phyloP scores from a whole-genome alignment of 176 grass and related monocot genomes.

The Tillandsia fasciculata region DNA sequence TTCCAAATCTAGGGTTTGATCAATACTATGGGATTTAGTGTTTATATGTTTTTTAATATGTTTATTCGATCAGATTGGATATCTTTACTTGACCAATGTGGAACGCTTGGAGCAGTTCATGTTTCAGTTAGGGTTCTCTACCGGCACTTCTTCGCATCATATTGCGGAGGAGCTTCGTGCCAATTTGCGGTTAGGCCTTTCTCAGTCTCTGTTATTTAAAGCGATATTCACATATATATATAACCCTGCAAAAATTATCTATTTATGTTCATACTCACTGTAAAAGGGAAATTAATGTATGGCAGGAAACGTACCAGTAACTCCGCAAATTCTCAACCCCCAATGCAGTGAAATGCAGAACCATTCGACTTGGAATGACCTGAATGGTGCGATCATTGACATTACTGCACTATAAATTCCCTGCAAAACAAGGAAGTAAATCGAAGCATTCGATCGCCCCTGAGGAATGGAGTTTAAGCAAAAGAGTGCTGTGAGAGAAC shows the following conservation, averaged over 20 bases:
- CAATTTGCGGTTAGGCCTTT: slow-evolving; percentile 46
- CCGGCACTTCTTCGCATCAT: slow-evolving; percentile 66
- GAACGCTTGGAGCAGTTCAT: slow-evolving; percentile 83
- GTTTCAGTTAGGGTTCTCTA: slow-evolving; percentile 89
- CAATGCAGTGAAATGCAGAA: background rate
- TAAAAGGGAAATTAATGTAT: background rate
- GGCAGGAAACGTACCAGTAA: background rate
- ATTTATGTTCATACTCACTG: background rate
- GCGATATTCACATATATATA: background rate
- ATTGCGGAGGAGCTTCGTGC: slow-evolving; percentile 64
- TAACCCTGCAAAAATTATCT: background rate
- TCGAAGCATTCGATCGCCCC: background rate
- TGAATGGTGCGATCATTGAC: background rate
- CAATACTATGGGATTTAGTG: no score
- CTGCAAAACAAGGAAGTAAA: background rate
- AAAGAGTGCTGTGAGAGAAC: background rate
- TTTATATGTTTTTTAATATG: background rate
- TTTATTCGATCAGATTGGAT: slow-evolving; percentile 54
- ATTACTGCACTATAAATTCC: background rate
- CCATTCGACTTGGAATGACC: background rate
- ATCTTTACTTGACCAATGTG: slow-evolving; percentile 86
- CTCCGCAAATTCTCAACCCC: background rate
- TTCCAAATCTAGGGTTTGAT: no score
- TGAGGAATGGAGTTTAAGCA: background rate
- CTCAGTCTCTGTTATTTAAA: background rate